Evolutionary conservation across 768 basidiomycete genomes (phyloP), one percentile per base, ranked within the genome.

Genomic region (Phylloporus rhodoxanthus): DNA sequence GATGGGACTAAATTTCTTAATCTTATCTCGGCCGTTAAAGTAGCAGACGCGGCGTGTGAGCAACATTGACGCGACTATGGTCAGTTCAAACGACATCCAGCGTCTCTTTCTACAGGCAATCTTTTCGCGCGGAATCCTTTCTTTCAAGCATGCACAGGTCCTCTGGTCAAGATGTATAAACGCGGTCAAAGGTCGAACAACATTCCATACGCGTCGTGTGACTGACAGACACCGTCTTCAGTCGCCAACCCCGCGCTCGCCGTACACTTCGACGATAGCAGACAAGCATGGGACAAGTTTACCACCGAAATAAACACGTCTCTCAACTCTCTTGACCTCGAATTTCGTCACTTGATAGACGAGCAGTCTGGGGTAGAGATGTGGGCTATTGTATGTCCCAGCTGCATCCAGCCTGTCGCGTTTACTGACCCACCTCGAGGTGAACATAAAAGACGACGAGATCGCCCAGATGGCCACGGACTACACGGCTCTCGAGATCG

Each of bases 401-500:
- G 19, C 13, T 17, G 28, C 32, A 36, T 33, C 32, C 23, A 30
- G n/a, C 41, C 15, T 20, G 19, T 26, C 32, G 42, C 25, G 29
- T 30, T 28, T 25, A 14, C 50, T 44, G 11, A 48, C 47, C 32
- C 38, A n/a, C 7, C 26, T 4, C 3, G 47, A 93, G 91, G 82
- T 90, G 39, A 95, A 94, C 61, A 71, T 76, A 8, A 87, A 82
- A 53, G 83, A 81, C 15, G 91, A 94, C 58, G 83, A 84, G 46
- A 75, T 92, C 29, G 85, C 91, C 0, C 90, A 91, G 62, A 68
- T 88, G 63, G 91, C 91, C 3, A 91, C 89, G 0, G 87, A 89
- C 34, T 95, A 92, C 60, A 78, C 77, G 2, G 72, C 88, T 0
- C 69, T 72, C 28, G 91, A 95, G 66, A 91, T 93, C 45, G 74